Evolutionary conservation across 176 grass and related monocot species (phyloP).

Genomic region (Oryza rufipogon): DNA sequence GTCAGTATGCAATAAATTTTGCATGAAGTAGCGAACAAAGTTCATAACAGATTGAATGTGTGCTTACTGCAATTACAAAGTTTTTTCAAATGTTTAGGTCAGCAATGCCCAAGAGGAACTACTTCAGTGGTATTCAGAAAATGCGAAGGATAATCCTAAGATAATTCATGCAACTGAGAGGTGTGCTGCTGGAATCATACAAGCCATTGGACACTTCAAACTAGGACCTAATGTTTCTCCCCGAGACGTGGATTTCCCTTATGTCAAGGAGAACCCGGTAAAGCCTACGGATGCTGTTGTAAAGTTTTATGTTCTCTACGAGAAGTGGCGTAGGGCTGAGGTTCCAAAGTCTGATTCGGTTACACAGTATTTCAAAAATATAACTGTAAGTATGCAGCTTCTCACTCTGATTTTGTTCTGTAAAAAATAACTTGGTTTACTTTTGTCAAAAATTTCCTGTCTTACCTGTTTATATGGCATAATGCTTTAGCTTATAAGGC

Average conservation of each 20-base stretch:
- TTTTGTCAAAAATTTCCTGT: conserved; percentile 11
- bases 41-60: background rate
- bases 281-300: conserved; percentile 57
- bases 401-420: conserved; percentile 24
- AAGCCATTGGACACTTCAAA: conserved; percentile 80
- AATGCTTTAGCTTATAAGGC: background rate
- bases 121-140: conserved; percentile 71
- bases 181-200: conserved; percentile 82
- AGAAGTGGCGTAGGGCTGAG: conserved; percentile 73
- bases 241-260: conserved; percentile 66
- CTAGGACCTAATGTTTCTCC: conserved; percentile 72
- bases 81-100: conserved; percentile 62
- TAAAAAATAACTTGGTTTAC: background rate
- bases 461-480: background rate
- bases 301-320: conserved; percentile 80
- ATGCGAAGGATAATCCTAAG: conserved; percentile 64
- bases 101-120: conserved; percentile 82
- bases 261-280: conserved; percentile 46
- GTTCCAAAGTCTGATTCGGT: conserved; percentile 58
- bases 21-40: conserved; percentile 26
- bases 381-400: conserved; percentile 58
- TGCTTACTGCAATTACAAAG: conserved; percentile 29
- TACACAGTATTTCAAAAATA: conserved; percentile 58
- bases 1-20: conserved; percentile 48
- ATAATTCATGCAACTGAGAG: conserved; percentile 83